phyloP scores from a whole-genome alignment of 225 moss, liverwort and hornwort species.

The Asterella californica region DNA sequence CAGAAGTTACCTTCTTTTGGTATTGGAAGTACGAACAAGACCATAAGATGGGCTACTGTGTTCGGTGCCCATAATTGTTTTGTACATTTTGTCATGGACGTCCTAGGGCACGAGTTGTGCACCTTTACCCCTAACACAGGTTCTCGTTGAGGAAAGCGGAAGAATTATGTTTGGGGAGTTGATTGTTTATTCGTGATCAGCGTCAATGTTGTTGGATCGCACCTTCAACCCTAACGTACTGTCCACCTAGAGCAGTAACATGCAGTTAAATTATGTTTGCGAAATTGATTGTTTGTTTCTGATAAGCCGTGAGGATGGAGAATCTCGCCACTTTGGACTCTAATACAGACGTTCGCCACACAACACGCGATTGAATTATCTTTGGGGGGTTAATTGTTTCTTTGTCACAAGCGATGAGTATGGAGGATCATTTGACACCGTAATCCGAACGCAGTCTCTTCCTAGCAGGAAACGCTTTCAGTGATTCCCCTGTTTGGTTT shows the following conservation, averaged over 20 bases:
- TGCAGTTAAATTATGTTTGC: no score
- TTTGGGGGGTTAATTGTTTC: not conserved
- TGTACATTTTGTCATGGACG: not conserved
- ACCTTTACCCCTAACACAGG: not conserved
- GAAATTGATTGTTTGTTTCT: no score
- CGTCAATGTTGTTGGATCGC: no score
- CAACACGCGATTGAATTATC: not conserved
- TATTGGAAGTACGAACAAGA: not conserved
- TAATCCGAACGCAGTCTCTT: not conserved
- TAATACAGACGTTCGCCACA: not conserved
- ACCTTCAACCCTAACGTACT: no score
- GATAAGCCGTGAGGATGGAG: no score
- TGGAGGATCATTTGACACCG: not conserved
- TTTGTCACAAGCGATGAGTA: not conserved
- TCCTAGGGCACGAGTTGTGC: not conserved
- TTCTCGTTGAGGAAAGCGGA: no score
- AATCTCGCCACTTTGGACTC: no score
- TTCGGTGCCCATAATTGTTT: not conserved
- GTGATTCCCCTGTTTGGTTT: not conserved
- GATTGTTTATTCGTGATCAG: no score
- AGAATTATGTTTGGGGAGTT: no score
- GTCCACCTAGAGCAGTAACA: no score
- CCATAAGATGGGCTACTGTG: not conserved
- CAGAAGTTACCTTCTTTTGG: no score
- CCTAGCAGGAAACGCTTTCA: not conserved